Base-by-base conservation (phyloP, 371 early-diverging fungal genomes). In the Mortierella sp. region DNA sequence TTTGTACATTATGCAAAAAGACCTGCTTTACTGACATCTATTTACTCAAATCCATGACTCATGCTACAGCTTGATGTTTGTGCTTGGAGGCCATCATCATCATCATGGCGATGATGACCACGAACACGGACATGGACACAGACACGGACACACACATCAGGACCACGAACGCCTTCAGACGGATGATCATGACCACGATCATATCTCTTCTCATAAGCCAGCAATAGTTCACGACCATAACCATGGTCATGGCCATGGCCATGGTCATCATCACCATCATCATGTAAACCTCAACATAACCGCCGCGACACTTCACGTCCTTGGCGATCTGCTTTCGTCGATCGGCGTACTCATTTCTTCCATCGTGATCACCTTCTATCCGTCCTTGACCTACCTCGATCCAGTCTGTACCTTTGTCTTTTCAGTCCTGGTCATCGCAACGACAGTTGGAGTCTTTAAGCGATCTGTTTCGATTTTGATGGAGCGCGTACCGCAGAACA, bases 341-440 rank as follows among this genome's bases (percentile, higher is more conserved):
- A 75, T 94, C 34, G 96, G 97, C n/a, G 95, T 96, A 6, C 75
- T 96, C 34, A 87, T 94, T 44, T 94, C 97, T 2, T 87, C 93
- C 7, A 80, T 90, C 19, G 75, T 93, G 39, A 88, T 94, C n/a
- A 86, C 86, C 42, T 82, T 91, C 60, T 85, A 87, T 50, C 94
- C 94, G 6, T 67, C 70, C 15, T 68, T 76, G 46, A 87, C 90
- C 15, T 84, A 90, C 64, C 89, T 93, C 31, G 95, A 96, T 72
- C 93, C 95, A 5, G 60, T 93, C n/a, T 95, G 95, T 81, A 95
- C 95, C 7, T 88, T 95, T 64, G 34, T 93, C 23, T 96, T 95
- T 78, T 91, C 93, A 1, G 69, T 91, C 30, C 70, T 95, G 43
- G 95, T 95, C 17, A 72, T 96, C 15, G 80, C 79, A 39, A 92